A percentile compares a stretch with the other conserved stretches of the same genome.
phyloP scores from a whole-genome alignment of 805 yeast species.

The Suhomyces canberraensis region DNA sequence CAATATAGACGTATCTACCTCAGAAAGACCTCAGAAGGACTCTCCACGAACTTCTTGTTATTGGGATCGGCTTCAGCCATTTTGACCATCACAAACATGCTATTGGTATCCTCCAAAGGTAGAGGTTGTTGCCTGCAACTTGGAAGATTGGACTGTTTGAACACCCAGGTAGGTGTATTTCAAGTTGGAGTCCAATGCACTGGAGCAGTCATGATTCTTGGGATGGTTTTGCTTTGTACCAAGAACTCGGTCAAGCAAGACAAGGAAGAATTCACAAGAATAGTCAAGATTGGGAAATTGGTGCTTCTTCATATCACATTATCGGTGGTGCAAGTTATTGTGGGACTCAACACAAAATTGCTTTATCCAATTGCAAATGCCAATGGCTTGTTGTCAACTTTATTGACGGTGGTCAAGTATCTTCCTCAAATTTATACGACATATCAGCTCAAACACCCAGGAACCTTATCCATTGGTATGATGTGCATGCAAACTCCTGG shows the following conservation, averaged over 20 bases:
- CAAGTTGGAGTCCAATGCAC: constrained; percentile 65
- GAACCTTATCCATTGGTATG: constrained; percentile 75
- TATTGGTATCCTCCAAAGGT: constrained; percentile 58
- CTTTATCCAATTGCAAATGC: constrained; percentile 47
- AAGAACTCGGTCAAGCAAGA: constrained; percentile 45
- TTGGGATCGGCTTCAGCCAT: constrained; percentile 70
- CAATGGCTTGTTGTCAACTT: constrained; percentile 64
- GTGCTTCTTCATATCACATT: constrained; percentile 37
- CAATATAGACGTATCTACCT: constrained; percentile 61
- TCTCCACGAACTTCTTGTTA: constrained; percentile 67
- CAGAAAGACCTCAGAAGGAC: constrained; percentile 69
- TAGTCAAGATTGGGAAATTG: constrained; percentile 38
- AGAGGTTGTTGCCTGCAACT: constrained; percentile 57
- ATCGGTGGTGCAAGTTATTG: constrained; percentile 31
- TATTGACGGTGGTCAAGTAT: constrained; percentile 66
- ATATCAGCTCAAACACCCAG: constrained; percentile 65
- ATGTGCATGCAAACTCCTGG: constrained; percentile 90
- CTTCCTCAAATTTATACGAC: constrained; percentile 79
- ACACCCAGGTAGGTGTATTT: constrained; percentile 60
- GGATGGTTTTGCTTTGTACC: constrained; percentile 51
- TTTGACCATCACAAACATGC: constrained; percentile 63
- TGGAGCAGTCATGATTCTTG: constrained; percentile 56
- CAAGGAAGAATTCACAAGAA: constrained; percentile 39
- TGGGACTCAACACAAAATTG: constrained; percentile 25
- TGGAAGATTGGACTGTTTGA: constrained; percentile 55